Base-by-base conservation (phyloP, 2,329 filamentous ascomycete species). In the Myriosclerotinia scirpicola region DNA sequence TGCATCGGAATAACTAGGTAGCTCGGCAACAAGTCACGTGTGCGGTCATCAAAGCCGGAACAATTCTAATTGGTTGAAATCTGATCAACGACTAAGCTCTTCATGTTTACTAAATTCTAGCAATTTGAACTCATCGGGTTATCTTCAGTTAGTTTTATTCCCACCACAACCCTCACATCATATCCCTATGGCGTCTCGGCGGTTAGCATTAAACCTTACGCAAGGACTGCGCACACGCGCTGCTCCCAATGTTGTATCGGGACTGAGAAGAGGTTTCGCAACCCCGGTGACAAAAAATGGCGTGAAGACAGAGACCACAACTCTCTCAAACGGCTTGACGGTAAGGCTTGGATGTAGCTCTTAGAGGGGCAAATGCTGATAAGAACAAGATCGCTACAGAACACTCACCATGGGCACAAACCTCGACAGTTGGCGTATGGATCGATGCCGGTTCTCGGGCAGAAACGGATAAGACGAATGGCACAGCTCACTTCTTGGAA, bases 401-500 rank as follows among this genome's bases (percentile, higher is more conserved):
- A 81, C 91, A 98, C 85, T 97, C 93, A 72, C 95, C 94, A 76
- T 98, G 93, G 86, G 94, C 94, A 77, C 93, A 98, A 85, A 98
- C 95, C 70, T 97, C 93, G 77, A 98, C 94, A 66, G 93, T 98
- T 77, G 95, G 95, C 80, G 92, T 99, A 73, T 99, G 95, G 93
- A 99, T 99, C 80, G 96, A 99, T 83, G 94, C 96, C 80, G 95
- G 95, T 79, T 97, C 93, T 81, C 88, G 95, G 81, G 93, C 95
- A 80, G 95, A 99, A 87, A 99, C 95, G 75, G 89, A 95, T 83
- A 93, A 93, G 87, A 98, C 92, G 78, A 99, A 98, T 84, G 95
- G 95, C 82, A 99, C 95, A 76, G 95, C 95, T 78, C 95, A 99
- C 85, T 99, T 99, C 86, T 88, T 99, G 76, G 95, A 99, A 87